Evolutionary conservation across 208 protist species (phyloP).

Genomic region (Acanthamoeba comandoni): DNA sequence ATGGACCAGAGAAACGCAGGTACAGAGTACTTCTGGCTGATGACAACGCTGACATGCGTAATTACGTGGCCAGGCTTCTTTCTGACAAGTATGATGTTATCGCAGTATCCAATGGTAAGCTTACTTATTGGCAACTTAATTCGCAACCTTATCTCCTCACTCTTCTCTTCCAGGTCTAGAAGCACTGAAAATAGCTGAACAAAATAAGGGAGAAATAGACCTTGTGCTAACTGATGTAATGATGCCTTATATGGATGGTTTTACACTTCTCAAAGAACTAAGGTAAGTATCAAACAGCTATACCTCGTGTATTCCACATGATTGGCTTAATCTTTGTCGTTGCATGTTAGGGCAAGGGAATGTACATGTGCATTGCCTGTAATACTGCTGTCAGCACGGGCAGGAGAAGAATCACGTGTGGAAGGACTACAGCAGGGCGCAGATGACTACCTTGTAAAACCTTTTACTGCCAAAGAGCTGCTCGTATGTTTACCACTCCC

Average conservation of each 20-base stretch:
- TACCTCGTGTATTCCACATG: too few species aligned
- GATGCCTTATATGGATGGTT: conserved; percentile 77
- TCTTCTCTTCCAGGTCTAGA: conserved; percentile 21
- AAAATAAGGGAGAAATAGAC: not conserved
- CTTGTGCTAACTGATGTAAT: conserved; percentile 75
- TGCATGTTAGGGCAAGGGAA: not conserved
- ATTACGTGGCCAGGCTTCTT: conserved; percentile 64
- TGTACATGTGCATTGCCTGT: conserved; percentile 44
- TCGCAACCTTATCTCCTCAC: not conserved
- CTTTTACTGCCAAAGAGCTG: conserved; percentile 71
- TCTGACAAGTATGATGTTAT: conserved; percentile 36
- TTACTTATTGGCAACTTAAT: not conserved
- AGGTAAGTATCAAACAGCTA: not conserved
- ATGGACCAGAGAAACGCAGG: not conserved
- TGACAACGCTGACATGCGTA: conserved; percentile 75
- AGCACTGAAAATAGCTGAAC: not conserved
- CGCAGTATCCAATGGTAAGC: conserved; percentile 24
- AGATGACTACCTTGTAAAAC: conserved; percentile 78
- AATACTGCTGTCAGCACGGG: conserved; percentile 76
- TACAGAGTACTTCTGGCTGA: conserved; percentile 31
- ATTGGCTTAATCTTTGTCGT: not conserved
- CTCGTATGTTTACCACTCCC: not conserved
- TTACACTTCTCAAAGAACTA: conserved; percentile 43
- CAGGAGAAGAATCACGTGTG: conserved; percentile 72
- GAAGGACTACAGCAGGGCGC: conserved; percentile 65